A percentile compares a stretch with the other conserved stretches of the same genome.
Conservation (phyloP, 2,329 filamentous ascomycete species). For the Cercospora sp. region DNA sequence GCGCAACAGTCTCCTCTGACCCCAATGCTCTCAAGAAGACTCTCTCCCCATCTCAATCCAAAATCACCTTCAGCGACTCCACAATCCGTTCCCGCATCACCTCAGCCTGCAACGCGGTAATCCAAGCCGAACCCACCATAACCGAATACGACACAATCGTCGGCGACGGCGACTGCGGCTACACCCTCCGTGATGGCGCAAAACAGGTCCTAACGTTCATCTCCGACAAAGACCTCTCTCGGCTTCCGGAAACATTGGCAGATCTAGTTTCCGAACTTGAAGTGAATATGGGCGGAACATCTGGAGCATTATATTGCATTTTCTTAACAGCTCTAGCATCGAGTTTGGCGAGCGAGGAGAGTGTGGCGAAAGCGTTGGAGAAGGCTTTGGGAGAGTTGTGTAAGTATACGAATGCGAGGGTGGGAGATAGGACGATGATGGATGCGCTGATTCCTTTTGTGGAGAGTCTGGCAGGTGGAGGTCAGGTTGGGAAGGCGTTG, state of each 20-base stretch:
- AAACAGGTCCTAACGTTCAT: slow-evolving; percentile 40
- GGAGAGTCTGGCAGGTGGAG: slow-evolving; percentile 30
- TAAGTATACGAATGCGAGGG: slow-evolving; percentile 38
- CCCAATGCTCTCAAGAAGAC: slow-evolving; percentile 12
- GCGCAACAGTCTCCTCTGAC: slow-evolving; percentile 14
- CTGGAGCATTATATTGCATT: slow-evolving; percentile 41
- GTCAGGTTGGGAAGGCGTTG: slow-evolving; percentile 31
- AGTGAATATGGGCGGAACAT: slow-evolving; percentile 41
- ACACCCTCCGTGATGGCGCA: slow-evolving; percentile 40
- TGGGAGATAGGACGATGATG: slow-evolving; percentile 42
- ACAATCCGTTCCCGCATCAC: slow-evolving; percentile 33
- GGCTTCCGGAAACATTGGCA: slow-evolving; percentile 32
- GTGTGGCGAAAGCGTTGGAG: slow-evolving; percentile 30
- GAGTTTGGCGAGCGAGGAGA: slow-evolving; percentile 28
- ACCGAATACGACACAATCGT: slow-evolving; percentile 42
- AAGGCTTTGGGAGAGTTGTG: slow-evolving; percentile 35
- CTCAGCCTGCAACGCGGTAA: slow-evolving; percentile 38
- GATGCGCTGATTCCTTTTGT: slow-evolving; percentile 41
- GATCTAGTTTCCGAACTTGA: slow-evolving; percentile 38
- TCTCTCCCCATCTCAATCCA: slow-evolving; percentile 21
- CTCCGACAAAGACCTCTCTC: slow-evolving; percentile 31
- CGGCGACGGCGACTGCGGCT: slow-evolving; percentile 42
- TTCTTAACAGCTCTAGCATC: slow-evolving; percentile 38
- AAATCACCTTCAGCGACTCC: slow-evolving; percentile 35
- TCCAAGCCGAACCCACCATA: slow-evolving; percentile 39